Evolutionary conservation across 352 stramenopile genomes (phyloP), one percentile per base, ranked within the genome.

Genomic region (Globisporangium iwayamae): DNA sequence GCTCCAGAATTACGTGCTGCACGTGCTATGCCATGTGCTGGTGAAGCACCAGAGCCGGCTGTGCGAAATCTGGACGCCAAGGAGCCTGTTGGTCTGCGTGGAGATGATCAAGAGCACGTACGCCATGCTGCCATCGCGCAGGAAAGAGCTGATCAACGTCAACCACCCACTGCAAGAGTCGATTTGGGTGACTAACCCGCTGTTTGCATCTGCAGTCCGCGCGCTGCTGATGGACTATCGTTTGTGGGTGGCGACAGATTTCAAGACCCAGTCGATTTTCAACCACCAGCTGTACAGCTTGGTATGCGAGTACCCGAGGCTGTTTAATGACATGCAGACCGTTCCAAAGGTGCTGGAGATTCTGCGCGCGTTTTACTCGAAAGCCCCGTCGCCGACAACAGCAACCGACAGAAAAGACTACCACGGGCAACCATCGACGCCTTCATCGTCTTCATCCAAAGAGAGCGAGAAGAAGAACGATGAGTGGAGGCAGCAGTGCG

Each of bases 201-300:
- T 92, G 13, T 92, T 94, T 60, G 82, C 82, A 4, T 83, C 78
- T 25, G 84, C 71, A 7, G 72, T 94, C 1, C 81, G 83, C 14
- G 77, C 77, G 1, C 73, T 90, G 50, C 56, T 94, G 18, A 68
- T 94, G 22, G 79, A 94, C 62, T 92, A 85, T 54, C 72, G 79
- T 4, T 22, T 91, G 9, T 94, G 86, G 86, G 73, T 72, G 11
- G 63, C 67, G 25, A 72, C 82, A 10, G 77, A 80, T 55, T 91
- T 71, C 47, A 94, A 91, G 64, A 87, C 81, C 1, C 86, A 93
- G 65, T 92, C 83, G 5, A 91, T 93, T 46, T 93, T 79, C 63
- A 85, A 85, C 47, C 86, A 92, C 63, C 84, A 94, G 60, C 68
- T 94, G 5, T 89, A 93, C 56, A 65, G 69, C 5, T 60, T 94